phyloP scores from a whole-genome alignment of 306 rosid species.

The Cajanus cajan region DNA sequence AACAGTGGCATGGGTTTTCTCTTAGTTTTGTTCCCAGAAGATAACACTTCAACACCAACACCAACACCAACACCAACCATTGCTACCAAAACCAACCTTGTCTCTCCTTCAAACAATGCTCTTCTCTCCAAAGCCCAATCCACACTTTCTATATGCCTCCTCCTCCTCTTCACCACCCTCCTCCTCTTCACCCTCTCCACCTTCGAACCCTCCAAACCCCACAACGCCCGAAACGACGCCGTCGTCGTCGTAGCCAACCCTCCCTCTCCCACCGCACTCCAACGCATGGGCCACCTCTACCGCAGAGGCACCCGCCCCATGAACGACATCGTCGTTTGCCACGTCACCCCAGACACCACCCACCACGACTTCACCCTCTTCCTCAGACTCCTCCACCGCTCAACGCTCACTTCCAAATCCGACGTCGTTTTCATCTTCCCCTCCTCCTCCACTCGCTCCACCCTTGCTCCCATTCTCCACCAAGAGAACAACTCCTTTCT shows the following conservation, averaged over 20 bases:
- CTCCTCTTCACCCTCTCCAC: slow-evolving; percentile 87
- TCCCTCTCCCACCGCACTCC: background rate
- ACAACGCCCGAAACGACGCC: background rate
- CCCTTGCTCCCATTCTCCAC: slow-evolving; percentile 37
- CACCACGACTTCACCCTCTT: slow-evolving; percentile 53
- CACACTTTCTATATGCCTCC: slow-evolving; percentile 70
- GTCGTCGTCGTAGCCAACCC: too few relatives aligned
- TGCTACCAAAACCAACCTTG: slow-evolving; percentile 30
- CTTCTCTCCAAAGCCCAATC: slow-evolving; percentile 64
- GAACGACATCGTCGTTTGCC: slow-evolving; percentile 66
- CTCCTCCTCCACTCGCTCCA: slow-evolving; percentile 15
- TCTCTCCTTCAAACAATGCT: slow-evolving; percentile 22
- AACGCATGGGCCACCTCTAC: slow-evolving; percentile 65
- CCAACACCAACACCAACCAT: slow-evolving; percentile 22
- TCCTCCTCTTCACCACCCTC: slow-evolving; percentile 67
- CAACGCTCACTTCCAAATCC: slow-evolving; percentile 58
- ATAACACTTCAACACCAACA: slow-evolving; percentile 4
- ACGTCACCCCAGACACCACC: slow-evolving; percentile 49
- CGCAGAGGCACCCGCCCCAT: slow-evolving; percentile 71
- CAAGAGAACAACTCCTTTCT: slow-evolving; percentile 60
- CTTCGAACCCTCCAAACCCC: slow-evolving; percentile 27
- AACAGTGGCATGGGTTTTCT: slow-evolving; percentile 57
- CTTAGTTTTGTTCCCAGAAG: slow-evolving; percentile 69
- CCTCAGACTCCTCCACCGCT: slow-evolving; percentile 63
- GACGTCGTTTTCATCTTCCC: slow-evolving; percentile 70